phyloP scores from a whole-genome alignment of 148 eudicot species.

The Camellia japonica region DNA sequence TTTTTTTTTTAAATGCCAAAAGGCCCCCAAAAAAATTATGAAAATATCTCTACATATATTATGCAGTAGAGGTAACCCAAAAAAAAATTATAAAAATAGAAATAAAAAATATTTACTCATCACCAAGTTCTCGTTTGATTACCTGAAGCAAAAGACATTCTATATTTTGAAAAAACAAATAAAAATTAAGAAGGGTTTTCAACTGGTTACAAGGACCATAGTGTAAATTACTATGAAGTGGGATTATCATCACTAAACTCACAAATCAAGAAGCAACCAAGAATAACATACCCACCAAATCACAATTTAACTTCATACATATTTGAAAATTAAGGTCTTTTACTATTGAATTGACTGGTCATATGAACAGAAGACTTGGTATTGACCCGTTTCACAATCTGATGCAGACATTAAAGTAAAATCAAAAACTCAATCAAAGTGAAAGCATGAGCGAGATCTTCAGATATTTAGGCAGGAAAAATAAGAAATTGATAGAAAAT shows the following conservation, averaged over 20 bases:
- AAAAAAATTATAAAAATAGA: not conserved
- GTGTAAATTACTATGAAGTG: not conserved
- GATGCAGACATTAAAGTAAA: not conserved
- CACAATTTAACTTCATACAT: not conserved
- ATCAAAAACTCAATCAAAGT: not conserved
- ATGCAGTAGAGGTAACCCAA: not conserved
- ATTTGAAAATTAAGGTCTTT: slow-evolving; percentile 14
- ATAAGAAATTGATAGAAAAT: not conserved
- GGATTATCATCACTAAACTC: not conserved
- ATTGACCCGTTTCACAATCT: slow-evolving; percentile 10
- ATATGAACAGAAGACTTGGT: not conserved
- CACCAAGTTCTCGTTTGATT: too few species aligned
- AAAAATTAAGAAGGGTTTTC: not conserved
- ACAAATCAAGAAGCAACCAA: slow-evolving; percentile 16
- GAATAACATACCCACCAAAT: not conserved
- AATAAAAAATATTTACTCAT: not conserved
- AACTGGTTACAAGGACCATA: not conserved
- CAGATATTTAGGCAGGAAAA: not conserved
- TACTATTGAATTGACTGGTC: slow-evolving; percentile 5
- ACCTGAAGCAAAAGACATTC: not conserved
- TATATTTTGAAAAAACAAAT: not conserved
- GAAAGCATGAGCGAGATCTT: slow-evolving; percentile 14
- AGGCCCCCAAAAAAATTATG: not conserved
- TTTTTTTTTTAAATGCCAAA: not conserved
- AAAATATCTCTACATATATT: not conserved